Evolutionary conservation across 495 filamentous ascomycete species (phyloP).

Genomic region (Barbatosphaeria neglecta): DNA sequence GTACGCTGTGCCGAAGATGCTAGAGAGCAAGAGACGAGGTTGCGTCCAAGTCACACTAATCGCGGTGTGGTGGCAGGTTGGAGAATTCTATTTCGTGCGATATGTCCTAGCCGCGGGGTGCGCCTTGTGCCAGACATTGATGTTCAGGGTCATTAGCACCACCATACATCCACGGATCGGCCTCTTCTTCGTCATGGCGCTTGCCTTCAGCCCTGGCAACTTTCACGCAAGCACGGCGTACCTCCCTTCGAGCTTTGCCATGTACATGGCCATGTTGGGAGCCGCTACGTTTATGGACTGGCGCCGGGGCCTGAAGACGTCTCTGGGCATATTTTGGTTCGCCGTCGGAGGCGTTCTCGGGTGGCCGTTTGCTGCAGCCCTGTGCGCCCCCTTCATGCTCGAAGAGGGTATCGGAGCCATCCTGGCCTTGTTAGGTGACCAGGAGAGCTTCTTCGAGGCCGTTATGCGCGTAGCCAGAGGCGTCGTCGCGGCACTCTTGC

Average conservation of each 20-base stretch:
- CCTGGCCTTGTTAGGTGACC: conserved; percentile 44
- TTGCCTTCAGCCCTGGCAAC: conserved; percentile 74
- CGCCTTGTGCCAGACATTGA: conserved; percentile 65
- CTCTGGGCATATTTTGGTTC: conserved; percentile 82
- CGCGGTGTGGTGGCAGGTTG: conserved; percentile 28
- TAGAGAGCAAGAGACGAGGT: not conserved
- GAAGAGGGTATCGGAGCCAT: conserved; percentile 65
- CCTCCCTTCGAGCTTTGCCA: conserved; percentile 90
- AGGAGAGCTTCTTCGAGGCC: conserved; percentile 44
- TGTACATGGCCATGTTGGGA: conserved; percentile 86
- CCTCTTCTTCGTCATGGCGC: conserved; percentile 65
- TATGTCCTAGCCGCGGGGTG: conserved; percentile 61
- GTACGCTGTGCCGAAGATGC: conserved; percentile 12
- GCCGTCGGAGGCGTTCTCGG: conserved; percentile 80
- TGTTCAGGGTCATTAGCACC: conserved; percentile 65
- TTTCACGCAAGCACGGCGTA: conserved; percentile 82
- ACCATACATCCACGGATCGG: conserved; percentile 70
- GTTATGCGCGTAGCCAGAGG: conserved; percentile 54
- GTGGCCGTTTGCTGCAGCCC: conserved; percentile 85
- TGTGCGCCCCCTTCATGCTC: conserved; percentile 69
- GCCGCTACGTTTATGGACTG: conserved; percentile 82
- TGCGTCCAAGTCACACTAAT: not conserved
- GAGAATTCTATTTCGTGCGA: conserved; percentile 82
- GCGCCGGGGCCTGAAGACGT: conserved; percentile 60
- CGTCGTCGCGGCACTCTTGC: conserved; percentile 47